Base-by-base conservation (phyloP, 768 basidiomycete genomes). In the Tricholoma saponaceum region DNA sequence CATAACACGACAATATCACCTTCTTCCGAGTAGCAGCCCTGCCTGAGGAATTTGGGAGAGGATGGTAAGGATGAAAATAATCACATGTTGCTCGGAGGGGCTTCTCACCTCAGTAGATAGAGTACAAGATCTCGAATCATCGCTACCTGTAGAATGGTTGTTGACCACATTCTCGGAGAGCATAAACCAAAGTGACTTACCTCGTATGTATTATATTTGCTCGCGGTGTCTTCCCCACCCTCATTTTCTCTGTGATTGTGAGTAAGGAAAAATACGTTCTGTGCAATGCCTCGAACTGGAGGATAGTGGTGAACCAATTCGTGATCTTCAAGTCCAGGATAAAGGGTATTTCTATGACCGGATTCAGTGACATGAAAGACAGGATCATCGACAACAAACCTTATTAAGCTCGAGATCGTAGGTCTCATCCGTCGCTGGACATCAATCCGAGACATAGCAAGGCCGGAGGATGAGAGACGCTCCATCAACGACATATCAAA, bases 401-500 rank as follows among this genome's bases (percentile, higher is more conserved):
- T 69, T 57, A 86, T 80, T 5, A 89, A 70, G 32, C 78, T 75
- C 0, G 88, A 85, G 43, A 92, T 90, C 3, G 68, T 63, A 0
- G 89, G 89, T 5, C 87, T 76, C 90, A 92, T 92, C 13, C 90
- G 78, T 1, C 90, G 74, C 66, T 92, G 90, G 0, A 88, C 81
- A 62, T 86, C 77, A 12, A 91, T 83, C 33, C 78, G 79, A 1
- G 87, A 86, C 88, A 91, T 90, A 0, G 76, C 69, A 28, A 89
- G 66, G 8, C 84, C 83, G 22, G 74, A 75, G 5, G 62, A 65
- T 0, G 87, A 78, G 8, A 92, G 72, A 13, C 90, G 80, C 61
- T 92, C 89, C 86, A 92, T 90, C 0, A 90, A 74, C 0, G 86
- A 89, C 74, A 82, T 81, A 60, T 89, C 87, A 60, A 90, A 87